Percentiles rank a stretch among this genome's conserved stretches.
These are phyloP conservation scores for Epichloe sp. DNA, from an alignment of 2,329 filamentous ascomycete species.

Conservation along the genomic window DNA sequence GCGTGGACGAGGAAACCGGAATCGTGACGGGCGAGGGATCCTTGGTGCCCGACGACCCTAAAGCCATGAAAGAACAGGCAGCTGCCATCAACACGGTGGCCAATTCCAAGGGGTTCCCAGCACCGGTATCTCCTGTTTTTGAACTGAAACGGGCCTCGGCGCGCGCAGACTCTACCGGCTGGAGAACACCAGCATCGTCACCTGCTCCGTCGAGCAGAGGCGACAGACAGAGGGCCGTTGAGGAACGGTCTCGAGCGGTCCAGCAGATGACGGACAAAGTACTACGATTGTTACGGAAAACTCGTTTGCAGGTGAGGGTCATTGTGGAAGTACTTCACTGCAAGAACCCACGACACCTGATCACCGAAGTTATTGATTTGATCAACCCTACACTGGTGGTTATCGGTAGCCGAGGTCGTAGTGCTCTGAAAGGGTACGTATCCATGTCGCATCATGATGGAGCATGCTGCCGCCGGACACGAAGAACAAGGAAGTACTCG, in stretches of 20 bases:
- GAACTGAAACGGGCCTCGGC: constrained; percentile 20
- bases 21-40: constrained; percentile 35
- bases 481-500: not conserved
- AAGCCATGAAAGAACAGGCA: constrained; percentile 63
- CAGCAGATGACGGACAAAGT: constrained; percentile 74
- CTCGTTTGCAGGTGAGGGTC: constrained; percentile 78
- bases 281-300: constrained; percentile 78
- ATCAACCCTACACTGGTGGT: constrained; percentile 87
- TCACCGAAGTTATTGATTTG: constrained; percentile 93
- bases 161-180: constrained; percentile 17
- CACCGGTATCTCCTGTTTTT: constrained; percentile 19
- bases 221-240: constrained; percentile 50
- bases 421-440: constrained; percentile 79
- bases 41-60: constrained; percentile 57
- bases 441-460: not conserved
- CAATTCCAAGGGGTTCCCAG: constrained; percentile 22
- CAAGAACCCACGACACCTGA: constrained; percentile 92
- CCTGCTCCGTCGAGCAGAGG: constrained; percentile 35
- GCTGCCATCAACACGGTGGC: constrained; percentile 55
- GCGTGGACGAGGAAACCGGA: constrained; percentile 74
- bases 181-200: constrained; percentile 26
- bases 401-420: constrained; percentile 80
- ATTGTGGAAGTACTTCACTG: constrained; percentile 96
- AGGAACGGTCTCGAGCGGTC: constrained; percentile 70
- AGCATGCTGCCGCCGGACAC: not conserved